Base-by-base conservation (phyloP, 306 rosid species). In the Dalbergia oliveri region DNA sequence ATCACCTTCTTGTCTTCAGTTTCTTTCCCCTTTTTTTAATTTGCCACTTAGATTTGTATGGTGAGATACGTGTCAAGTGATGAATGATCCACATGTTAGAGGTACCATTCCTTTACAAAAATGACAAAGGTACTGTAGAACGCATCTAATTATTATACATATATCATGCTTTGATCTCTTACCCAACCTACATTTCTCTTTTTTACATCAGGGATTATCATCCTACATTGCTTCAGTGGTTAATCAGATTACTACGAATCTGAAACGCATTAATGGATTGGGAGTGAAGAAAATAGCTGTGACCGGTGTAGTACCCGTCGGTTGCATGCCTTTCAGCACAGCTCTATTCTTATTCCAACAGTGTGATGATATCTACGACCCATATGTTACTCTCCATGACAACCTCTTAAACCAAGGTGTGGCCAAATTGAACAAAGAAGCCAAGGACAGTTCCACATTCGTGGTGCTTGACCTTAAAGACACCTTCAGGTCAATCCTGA, bases 261-360 rank as follows among this genome's bases (percentile, higher is more conserved):
- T 89, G 81, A 84, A 75, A 79, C 86, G 89, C 15, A 80, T 91
- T 34, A 73, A 70, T 26, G 86, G 59, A 10, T 19, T 86, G 82
- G 93, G 97, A 69, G 84, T 91, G 49, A 75, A 70, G 16, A 89
- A 86, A 72, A 68, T 91, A 9, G 90, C 78, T 3, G 88, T 88
- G 79, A 84, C 76, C 15, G 59, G 66, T 39, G 72, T 91, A 5
- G 78, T 84, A 59, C 96, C 96, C 33, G 31, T 89, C 73, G 96
- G 96, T 7, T 89, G 93, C 76, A 84, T 88, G 58, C 93, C 93
- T 3, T 0, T 7, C 37, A 31, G 16, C 80, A 88, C 90, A 1
- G 79, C 70, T 1, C 43, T 6, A 3, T 68, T 21, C 67, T 82
- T 88, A 10, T 85, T 86, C 67, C 84, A 33, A 37, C 61, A 34